phyloP scores from a whole-genome alignment of 2,329 filamentous ascomycete species.

The Aspergillus uvarum region DNA sequence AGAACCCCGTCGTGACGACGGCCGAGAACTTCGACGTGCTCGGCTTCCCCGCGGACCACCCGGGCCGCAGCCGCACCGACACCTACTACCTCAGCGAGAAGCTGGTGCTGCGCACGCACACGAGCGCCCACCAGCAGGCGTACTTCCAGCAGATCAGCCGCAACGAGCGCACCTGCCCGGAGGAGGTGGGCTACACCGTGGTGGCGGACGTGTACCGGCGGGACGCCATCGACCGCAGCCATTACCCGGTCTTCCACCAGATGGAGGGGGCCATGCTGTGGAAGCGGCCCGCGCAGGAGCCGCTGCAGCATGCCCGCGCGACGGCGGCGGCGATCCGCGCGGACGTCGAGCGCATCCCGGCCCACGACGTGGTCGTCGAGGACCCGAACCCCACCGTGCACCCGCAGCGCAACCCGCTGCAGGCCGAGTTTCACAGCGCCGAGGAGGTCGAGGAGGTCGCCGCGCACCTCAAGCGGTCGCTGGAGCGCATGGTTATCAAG shows the following conservation, averaged over 20 bases:
- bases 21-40: slow-evolving; percentile 95
- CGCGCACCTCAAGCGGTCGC: slow-evolving; percentile 80
- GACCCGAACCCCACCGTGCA: slow-evolving; percentile 80
- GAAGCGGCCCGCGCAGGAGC: slow-evolving; percentile 59
- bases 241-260: slow-evolving; percentile 97
- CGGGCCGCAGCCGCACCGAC: slow-evolving; percentile 81
- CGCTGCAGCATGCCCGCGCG: slow-evolving; percentile 39
- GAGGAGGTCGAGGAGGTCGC: slow-evolving; percentile 81
- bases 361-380: slow-evolving; percentile 73
- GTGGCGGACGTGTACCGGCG: slow-evolving; percentile 92
- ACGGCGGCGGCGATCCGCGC: slow-evolving; percentile 62
- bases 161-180: slow-evolving; percentile 35
- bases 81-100: slow-evolving; percentile 91
- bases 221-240: slow-evolving; percentile 90
- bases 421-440: slow-evolving; percentile 66
- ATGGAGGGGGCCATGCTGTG: slow-evolving; percentile 95
- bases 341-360: slow-evolving; percentile 70
- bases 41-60: slow-evolving; percentile 83
- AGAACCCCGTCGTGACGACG: slow-evolving; percentile 80
- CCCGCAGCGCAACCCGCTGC: slow-evolving; percentile 77
- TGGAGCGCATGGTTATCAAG: slow-evolving; percentile 86
- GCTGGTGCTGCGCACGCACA: slow-evolving; percentile 88
- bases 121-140: slow-evolving; percentile 87
- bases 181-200: slow-evolving; percentile 75
- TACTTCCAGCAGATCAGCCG: slow-evolving; percentile 67